These are phyloP conservation scores for Lecanicillium sp. DNA, from an alignment of 2,329 filamentous ascomycete genomes.

Conservation along the genomic window DNA sequence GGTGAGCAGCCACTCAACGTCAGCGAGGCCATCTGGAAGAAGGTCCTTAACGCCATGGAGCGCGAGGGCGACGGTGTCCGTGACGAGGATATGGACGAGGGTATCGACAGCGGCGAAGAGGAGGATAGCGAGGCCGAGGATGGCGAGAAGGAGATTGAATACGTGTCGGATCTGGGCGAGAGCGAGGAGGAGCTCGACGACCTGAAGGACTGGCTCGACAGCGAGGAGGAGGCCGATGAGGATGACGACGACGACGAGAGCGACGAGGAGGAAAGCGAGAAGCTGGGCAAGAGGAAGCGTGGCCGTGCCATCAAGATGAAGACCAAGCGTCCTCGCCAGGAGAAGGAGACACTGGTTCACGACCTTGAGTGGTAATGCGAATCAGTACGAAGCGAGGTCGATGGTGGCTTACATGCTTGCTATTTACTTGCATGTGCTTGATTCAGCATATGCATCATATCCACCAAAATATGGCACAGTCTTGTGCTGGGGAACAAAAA, in stretches of 20 bases:
- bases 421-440: slow-evolving; percentile 4
- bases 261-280: slow-evolving; percentile 51
- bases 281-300: slow-evolving; percentile 51
- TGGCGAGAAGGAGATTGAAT: slow-evolving; percentile 76
- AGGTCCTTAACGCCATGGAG: slow-evolving; percentile 87
- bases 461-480: background rate
- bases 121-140: slow-evolving; percentile 63
- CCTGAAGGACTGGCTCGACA: slow-evolving; percentile 89
- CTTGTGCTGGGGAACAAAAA: background rate
- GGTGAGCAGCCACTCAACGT: slow-evolving; percentile 93
- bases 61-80: slow-evolving; percentile 73
- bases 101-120: slow-evolving; percentile 72
- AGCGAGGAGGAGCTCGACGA: slow-evolving; percentile 73
- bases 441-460: background rate
- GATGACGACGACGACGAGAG: slow-evolving; percentile 54
- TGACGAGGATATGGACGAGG: slow-evolving; percentile 85
- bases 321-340: slow-evolving; percentile 42
- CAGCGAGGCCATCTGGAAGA: slow-evolving; percentile 94
- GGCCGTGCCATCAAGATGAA: slow-evolving; percentile 42
- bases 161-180: slow-evolving; percentile 85
- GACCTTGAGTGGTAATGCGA: slow-evolving; percentile 34
- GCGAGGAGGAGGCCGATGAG: slow-evolving; percentile 52
- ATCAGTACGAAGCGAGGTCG: too few species aligned
- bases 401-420: background rate
- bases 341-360: slow-evolving; percentile 54